These are phyloP conservation scores for Tolypocladium tundrense DNA, from an alignment of 2,329 filamentous ascomycete genomes.

Conservation along the genomic window DNA sequence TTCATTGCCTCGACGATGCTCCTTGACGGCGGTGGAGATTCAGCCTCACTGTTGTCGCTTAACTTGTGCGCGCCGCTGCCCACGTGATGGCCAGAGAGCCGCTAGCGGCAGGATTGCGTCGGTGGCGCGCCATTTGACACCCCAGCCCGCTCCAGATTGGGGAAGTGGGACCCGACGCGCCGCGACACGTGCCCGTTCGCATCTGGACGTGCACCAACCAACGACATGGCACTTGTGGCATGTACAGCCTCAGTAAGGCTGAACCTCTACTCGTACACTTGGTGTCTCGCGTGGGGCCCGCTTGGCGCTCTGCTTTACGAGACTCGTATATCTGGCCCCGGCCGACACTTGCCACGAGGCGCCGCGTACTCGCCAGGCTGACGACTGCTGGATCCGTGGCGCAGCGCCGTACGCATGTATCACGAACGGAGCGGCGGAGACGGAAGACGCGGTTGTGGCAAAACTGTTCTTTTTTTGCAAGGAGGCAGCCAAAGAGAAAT, in stretches of 20 bases:
- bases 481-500: neutral
- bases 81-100: neutral
- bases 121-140: neutral
- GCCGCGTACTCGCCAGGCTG: neutral
- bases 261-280: neutral
- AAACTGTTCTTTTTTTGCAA: neutral
- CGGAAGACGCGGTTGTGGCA: neutral
- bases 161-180: neutral
- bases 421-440: neutral
- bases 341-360: neutral
- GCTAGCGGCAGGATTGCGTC: neutral
- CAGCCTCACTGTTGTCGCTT: neutral
- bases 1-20: neutral
- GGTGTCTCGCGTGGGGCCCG: neutral
- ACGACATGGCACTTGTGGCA: neutral
- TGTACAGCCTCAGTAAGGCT: neutral
- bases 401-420: neutral
- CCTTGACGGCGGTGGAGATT: neutral
- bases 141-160: neutral
- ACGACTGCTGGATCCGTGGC: neutral
- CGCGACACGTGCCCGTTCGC: neutral
- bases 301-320: neutral
- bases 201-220: neutral
- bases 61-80: neutral
- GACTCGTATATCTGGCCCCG: neutral